phyloP scores from a whole-genome alignment of 768 basidiomycete genomes.

The Tylopilus rubrobrunneus region DNA sequence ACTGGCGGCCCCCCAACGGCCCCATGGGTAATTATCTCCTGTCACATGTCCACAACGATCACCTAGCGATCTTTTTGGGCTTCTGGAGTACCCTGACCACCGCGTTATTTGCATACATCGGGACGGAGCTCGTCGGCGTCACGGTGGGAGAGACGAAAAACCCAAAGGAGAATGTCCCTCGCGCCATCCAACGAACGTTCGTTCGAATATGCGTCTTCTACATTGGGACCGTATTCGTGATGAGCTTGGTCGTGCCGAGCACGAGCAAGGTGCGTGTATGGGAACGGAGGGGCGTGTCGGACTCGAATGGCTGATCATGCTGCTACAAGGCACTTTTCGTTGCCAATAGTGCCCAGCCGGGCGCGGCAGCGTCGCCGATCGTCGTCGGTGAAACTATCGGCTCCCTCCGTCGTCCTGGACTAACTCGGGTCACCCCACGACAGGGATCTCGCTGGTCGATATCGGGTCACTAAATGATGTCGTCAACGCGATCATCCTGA shows the following conservation, averaged over 20 bases:
- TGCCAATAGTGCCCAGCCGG: conserved; percentile 36
- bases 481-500: conserved; percentile 47
- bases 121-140: conserved; percentile 76
- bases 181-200: conserved; percentile 64
- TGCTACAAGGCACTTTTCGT: conserved; percentile 1
- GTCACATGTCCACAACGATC: conserved; percentile 44
- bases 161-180: conserved; percentile 70
- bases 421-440: neutral
- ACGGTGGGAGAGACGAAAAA: conserved; percentile 54
- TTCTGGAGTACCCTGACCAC: conserved; percentile 71
- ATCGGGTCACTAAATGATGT: conserved; percentile 60
- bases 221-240: conserved; percentile 66
- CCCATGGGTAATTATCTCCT: conserved; percentile 55
- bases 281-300: conserved; percentile 30
- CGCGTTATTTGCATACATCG: conserved; percentile 52
- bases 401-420: conserved; percentile 4
- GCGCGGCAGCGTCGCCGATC: conserved; percentile 52
- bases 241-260: conserved; percentile 67
- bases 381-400: conserved; percentile 36
- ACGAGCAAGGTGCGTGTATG: conserved; percentile 40
- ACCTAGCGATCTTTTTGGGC: conserved; percentile 29
- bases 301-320: neutral
- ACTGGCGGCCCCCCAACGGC: conserved; percentile 37
- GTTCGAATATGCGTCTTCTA: conserved; percentile 61
- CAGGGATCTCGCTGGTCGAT: conserved; percentile 36